Conservation (phyloP, 1,284 basidiomycete species). For the Microbotryomycetes sp. region DNA sequence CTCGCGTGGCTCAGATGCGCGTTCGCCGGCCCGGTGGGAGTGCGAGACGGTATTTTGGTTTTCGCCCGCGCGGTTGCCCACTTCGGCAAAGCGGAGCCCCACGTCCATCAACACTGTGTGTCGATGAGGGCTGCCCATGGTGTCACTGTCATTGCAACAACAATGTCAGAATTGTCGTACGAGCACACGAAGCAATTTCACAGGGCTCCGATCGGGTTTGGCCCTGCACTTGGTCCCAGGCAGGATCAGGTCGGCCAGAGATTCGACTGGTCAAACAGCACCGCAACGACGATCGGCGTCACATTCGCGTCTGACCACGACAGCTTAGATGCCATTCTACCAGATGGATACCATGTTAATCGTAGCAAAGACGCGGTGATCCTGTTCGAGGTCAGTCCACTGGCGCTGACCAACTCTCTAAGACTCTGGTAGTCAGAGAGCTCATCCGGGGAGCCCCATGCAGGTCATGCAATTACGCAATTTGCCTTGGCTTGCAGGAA, state of each 20-base stretch:
- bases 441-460: no score
- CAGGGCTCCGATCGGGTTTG: constrained; percentile 35
- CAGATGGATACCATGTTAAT: constrained; percentile 19
- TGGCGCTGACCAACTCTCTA: no score
- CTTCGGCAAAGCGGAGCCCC: no score
- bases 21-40: no score
- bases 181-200: constrained; percentile 22
- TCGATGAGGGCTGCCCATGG: no score
- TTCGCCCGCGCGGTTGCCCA: no score
- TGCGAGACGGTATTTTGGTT: no score
- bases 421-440: no score
- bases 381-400: constrained; percentile 26
- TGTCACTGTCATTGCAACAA: no score
- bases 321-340: constrained; percentile 19
- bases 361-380: constrained; percentile 16
- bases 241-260: constrained; percentile 29
- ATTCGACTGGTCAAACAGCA: constrained; percentile 21
- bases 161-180: no score
- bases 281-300: constrained; percentile 27
- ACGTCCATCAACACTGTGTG: no score
- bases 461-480: constrained; percentile 37
- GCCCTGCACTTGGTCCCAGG: constrained; percentile 33
- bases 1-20: no score
- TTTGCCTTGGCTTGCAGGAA: constrained; percentile 37
- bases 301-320: constrained; percentile 12